Conservation (phyloP, 83 land plant genomes). For the Larix sibirica region DNA sequence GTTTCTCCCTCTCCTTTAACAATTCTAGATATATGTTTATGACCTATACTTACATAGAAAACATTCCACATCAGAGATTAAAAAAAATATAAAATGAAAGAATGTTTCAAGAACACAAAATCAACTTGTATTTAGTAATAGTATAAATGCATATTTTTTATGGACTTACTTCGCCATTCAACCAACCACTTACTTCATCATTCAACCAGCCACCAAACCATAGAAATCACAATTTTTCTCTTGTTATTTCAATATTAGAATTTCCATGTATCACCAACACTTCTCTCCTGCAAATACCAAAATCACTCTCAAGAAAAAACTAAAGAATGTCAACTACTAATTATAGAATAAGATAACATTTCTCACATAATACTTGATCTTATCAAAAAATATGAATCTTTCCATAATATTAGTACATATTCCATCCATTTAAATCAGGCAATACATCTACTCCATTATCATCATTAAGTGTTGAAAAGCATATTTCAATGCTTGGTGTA, state of each 20-base stretch:
- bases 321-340: neutral
- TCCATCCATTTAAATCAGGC: constrained; percentile 24
- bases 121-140: neutral
- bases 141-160: neutral
- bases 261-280: constrained; percentile 51
- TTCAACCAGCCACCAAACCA: constrained; percentile 33
- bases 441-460: constrained; percentile 46
- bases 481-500: constrained; percentile 29
- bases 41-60: constrained; percentile 42
- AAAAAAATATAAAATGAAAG: neutral
- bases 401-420: constrained; percentile 26
- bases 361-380: neutral
- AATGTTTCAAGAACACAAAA: neutral
- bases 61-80: neutral
- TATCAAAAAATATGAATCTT: neutral
- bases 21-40: constrained; percentile 79
- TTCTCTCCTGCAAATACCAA: constrained; percentile 35
- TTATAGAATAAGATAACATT: neutral
- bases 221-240: constrained; percentile 36
- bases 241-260: constrained; percentile 65
- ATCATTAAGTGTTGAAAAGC: constrained; percentile 42
- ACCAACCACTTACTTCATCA: constrained; percentile 35
- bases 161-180: constrained; percentile 16
- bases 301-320: neutral
- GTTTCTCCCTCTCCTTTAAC: constrained; percentile 75